Evolutionary conservation across 352 stramenopile species (phyloP), one percentile per base, ranked within the genome.

Genomic region (Salisapilia sapeloensis): DNA sequence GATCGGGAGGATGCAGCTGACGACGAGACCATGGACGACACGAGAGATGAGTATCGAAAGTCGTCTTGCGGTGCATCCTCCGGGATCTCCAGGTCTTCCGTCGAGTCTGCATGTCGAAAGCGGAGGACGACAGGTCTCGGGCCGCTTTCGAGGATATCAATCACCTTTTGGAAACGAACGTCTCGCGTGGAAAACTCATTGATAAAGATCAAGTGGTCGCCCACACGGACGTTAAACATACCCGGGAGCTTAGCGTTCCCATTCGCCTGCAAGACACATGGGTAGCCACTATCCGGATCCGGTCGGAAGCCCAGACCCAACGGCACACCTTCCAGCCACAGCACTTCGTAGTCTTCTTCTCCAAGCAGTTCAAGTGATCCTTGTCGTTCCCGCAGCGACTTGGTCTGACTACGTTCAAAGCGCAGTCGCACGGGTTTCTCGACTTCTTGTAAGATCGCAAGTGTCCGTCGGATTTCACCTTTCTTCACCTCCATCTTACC

Each of bases 341-440:
- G 32, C 21, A 91, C 72, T 33, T 91, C 75, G 35, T 87, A 91
- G 29, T 91, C 75, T 46, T 91, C 66, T 56, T 84, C 71, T 14
- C 69, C 69, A 4, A 87, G 43, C 17, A 86, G 38, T 30, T 81
- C 70, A 1, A 84, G 55, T 28, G 66, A 84, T 16, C 65, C 64
- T 18, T 69, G 61, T 10, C 71, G 64, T 27, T 78, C 49, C 3
- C 60, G 55, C 42, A 79, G 83, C 6, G 62, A 83, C 22, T 69
- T 63, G 5, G 65, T 75, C 20, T 69, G 66, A 35, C 72, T 83
- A 10, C 75, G 65, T 17, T 77, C 42, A 42, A 91, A 91, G 17
- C 62, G 50, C 10, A 91, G 40, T 7, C 60, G 57, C 0, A 91
- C 72, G 20, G 75, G 75, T 36, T 91, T 91, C 45, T 77, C 51